Base-by-base conservation (phyloP, 768 basidiomycete species). In the Rhodotorula graminis region DNA sequence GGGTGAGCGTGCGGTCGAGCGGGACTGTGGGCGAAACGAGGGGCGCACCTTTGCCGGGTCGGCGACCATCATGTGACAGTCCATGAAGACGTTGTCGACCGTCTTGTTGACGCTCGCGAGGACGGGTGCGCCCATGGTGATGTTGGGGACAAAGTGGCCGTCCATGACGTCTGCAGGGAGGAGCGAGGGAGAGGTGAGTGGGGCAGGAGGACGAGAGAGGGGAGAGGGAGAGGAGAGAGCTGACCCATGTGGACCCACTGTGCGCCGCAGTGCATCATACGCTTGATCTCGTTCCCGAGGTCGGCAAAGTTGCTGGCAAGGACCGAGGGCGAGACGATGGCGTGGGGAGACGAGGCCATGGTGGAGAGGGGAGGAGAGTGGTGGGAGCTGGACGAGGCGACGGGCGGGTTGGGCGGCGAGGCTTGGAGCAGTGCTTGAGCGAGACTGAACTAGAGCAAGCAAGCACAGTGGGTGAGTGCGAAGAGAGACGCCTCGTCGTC, bases 61-160 rank as follows among this genome's bases (percentile, higher is more conserved):
- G 0, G 93, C 81, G 29, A 99, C 96, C 96, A 99, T 99, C 96
- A 98, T 98, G 82, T 99, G 96, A 82, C 94, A 97, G 82, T 99
- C 96, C 95, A 99, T 98, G 84, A 93, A 98, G 77, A 97, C 96
- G 65, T 87, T 91, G 4, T 95, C 94, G 31, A 97, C 87, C 49
- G 88, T 87, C 81, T 93, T 93, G 65, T 86, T 84, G 31, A 99
- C 88, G 76, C 89, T 91, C 44, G 90, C 84, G 46, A 98, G 86
- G 61, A 98, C 86, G 14, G 95, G 84, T 85, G 69, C 73, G 88
- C 93, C 96, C 90, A 98, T 93, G 33, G 94, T 93, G 81, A 99
- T 96, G 82, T 97, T 98, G 49, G 94, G 95, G 47, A 99, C 96
- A 78, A 99, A 99, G 82, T 97, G 91, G 65, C 95, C 94, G 81